Conservation (phyloP, 352 stramenopile genomes). For the Globisporangium ultimum region DNA sequence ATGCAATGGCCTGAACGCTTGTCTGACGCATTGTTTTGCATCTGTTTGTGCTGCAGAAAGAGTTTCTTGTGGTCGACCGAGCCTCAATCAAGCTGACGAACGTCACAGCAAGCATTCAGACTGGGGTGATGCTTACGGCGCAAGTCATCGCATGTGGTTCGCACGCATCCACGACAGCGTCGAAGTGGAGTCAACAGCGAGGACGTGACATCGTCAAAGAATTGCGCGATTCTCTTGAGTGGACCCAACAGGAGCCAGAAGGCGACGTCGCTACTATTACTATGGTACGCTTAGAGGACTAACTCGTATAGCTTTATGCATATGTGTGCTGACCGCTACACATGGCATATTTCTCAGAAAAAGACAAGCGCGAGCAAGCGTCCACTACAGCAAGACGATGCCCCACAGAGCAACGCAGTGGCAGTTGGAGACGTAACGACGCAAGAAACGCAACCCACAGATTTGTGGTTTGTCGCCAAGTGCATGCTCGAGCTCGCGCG, state of each 20-base stretch:
- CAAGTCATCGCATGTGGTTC: slow-evolving; percentile 20
- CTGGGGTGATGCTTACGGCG: slow-evolving; percentile 24
- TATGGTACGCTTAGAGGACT: too few species aligned
- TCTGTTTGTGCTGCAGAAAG: slow-evolving; percentile 3
- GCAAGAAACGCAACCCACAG: not conserved
- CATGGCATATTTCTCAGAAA: too few species aligned
- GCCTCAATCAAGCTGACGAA: slow-evolving; percentile 25
- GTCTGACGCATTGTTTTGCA: not conserved
- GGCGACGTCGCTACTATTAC: not conserved
- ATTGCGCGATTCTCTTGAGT: slow-evolving; percentile 7
- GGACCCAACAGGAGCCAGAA: not conserved
- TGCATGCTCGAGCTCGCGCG: slow-evolving; percentile 11
- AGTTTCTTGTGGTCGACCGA: slow-evolving; percentile 35
- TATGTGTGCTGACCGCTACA: too few species aligned
- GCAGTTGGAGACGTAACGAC: not conserved
- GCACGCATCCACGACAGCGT: not conserved
- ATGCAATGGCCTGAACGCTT: too few species aligned
- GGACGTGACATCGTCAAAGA: slow-evolving; percentile 1
- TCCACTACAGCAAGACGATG: too few species aligned
- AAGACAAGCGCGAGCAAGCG: too few species aligned
- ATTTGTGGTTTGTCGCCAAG: not conserved
- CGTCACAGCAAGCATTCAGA: slow-evolving; percentile 28
- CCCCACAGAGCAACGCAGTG: too few species aligned
- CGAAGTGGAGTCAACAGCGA: slow-evolving; percentile 3
- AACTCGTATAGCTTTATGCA: too few species aligned